Percentiles rank a stretch among this genome's conserved stretches.
Conservation (phyloP, 306 rosid genomes). For the Cercis canadensis region DNA sequence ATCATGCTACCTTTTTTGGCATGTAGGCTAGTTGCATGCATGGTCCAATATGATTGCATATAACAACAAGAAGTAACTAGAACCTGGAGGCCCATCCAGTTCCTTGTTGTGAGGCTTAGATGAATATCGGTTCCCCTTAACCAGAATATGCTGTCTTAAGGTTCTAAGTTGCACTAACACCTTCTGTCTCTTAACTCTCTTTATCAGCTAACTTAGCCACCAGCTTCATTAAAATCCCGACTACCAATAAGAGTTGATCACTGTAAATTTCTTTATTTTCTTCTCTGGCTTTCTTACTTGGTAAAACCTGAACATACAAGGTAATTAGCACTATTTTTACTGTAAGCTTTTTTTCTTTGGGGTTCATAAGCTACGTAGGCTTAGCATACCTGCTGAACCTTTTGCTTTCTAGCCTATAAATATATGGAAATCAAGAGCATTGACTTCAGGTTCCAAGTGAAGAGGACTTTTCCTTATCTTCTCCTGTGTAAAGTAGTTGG, state of each 20-base stretch:
- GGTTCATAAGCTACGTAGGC: too few species aligned
- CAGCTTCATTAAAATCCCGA: slow-evolving; percentile 9
- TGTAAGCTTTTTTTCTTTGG: too few species aligned
- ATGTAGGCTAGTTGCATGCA: slow-evolving; percentile 8
- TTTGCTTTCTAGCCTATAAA: too few species aligned
- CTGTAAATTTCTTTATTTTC: slow-evolving; percentile 8
- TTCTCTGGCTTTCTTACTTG: slow-evolving; percentile 4
- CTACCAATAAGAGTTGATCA: background rate
- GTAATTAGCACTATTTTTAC: slow-evolving; percentile 13
- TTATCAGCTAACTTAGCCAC: background rate
- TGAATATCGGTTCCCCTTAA: background rate
- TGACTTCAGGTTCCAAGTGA: background rate
- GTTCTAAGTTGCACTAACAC: background rate
- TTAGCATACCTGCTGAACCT: too few species aligned
- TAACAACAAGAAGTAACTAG: background rate
- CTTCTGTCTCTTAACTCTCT: background rate
- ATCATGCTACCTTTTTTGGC: slow-evolving; percentile 19
- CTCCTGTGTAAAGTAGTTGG: slow-evolving; percentile 26
- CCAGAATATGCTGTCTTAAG: background rate
- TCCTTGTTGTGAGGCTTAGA: background rate
- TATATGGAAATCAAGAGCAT: too few species aligned
- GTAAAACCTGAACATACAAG: slow-evolving; percentile 5
- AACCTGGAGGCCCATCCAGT: background rate
- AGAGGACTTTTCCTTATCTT: slow-evolving; percentile 21
- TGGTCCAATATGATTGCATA: too few species aligned